Percentiles rank a stretch among this genome's conserved stretches.
Conservation (phyloP, 352 stramenopile genomes). For the Pilasporangium apinafurcum region DNA sequence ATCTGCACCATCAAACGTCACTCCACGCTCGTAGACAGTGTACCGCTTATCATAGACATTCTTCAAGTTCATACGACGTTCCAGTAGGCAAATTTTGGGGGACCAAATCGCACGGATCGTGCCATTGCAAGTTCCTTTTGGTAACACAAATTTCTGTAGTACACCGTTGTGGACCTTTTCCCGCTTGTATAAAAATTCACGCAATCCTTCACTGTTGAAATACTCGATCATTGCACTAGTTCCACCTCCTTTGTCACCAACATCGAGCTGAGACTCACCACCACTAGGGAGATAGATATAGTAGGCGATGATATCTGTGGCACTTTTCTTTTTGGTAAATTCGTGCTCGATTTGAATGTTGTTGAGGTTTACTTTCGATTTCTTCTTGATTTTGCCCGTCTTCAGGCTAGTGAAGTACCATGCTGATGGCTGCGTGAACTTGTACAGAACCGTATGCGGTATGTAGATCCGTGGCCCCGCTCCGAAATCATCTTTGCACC, state of each 20-base stretch:
- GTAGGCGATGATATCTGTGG: constrained; percentile 88
- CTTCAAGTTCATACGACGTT: constrained; percentile 88
- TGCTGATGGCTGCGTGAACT: constrained; percentile 84
- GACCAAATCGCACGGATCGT: constrained; percentile 92
- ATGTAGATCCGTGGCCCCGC: constrained; percentile 83
- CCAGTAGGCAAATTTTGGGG: constrained; percentile 93
- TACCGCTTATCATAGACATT: constrained; percentile 89
- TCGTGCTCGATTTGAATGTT: constrained; percentile 92
- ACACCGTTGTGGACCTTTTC: constrained; percentile 90
- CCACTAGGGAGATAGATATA: constrained; percentile 68
- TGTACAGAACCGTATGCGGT: constrained; percentile 93
- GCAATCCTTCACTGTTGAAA: constrained; percentile 79
- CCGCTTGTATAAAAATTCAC: constrained; percentile 91
- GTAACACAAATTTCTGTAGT: constrained; percentile 92
- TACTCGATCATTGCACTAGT: constrained; percentile 88
- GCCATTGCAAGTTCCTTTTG: constrained; percentile 88
- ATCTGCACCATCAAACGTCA: constrained; percentile 94
- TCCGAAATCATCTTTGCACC: constrained; percentile 89
- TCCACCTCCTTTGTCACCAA: no score
- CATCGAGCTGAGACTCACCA: no score
- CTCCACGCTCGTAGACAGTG: constrained; percentile 89
- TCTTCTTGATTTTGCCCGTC: constrained; percentile 87
- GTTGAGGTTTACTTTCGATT: constrained; percentile 88
- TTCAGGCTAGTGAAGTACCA: constrained; percentile 95
- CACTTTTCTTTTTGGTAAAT: constrained; percentile 83